A percentile compares a stretch with the other conserved stretches of the same genome.
phyloP scores from a whole-genome alignment of 805 yeast species.

The Teunomyces funiuensis region DNA sequence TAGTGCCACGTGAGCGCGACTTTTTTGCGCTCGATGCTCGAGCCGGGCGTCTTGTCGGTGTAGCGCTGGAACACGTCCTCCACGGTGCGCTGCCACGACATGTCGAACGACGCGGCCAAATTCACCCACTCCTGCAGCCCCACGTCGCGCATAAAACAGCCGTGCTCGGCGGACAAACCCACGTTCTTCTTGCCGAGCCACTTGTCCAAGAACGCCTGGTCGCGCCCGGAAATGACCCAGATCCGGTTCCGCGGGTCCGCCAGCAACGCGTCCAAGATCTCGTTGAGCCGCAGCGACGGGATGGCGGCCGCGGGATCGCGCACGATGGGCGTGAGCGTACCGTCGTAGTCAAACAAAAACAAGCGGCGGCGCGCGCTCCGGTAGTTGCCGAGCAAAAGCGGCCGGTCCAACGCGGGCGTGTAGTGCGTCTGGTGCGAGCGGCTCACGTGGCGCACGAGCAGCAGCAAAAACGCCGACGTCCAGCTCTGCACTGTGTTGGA shows the following conservation, averaged over 20 bases:
- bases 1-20: constrained; percentile 99
- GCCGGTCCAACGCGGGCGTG: constrained; percentile 77
- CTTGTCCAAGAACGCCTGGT: constrained; percentile 80
- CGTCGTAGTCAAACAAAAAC: constrained; percentile 94
- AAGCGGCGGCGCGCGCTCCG: constrained; percentile 62
- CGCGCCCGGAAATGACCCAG: constrained; percentile 97
- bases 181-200: constrained; percentile 78
- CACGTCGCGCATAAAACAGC: constrained; percentile 86
- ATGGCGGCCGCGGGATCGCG: constrained; percentile 98
- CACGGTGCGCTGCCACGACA: constrained; percentile 93
- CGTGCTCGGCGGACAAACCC: constrained; percentile 96
- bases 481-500: constrained; percentile 77
- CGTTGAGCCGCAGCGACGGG: constrained; percentile 72
- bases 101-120: constrained; percentile 76
- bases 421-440: constrained; percentile 45
- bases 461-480: constrained; percentile 62
- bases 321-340: constrained; percentile 95
- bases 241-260: constrained; percentile 80
- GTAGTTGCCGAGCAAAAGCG: constrained; percentile 60
- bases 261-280: constrained; percentile 58
- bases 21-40: constrained; percentile 80
- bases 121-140: constrained; percentile 73
- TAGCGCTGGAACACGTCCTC: constrained; percentile 67
- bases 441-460: constrained; percentile 42
- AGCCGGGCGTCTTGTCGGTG: constrained; percentile 89